A percentile compares a stretch with the other conserved stretches of the same genome.
Conservation (phyloP, 192 early-diverging fungal genomes). For the Allomyces macrogynus region DNA sequence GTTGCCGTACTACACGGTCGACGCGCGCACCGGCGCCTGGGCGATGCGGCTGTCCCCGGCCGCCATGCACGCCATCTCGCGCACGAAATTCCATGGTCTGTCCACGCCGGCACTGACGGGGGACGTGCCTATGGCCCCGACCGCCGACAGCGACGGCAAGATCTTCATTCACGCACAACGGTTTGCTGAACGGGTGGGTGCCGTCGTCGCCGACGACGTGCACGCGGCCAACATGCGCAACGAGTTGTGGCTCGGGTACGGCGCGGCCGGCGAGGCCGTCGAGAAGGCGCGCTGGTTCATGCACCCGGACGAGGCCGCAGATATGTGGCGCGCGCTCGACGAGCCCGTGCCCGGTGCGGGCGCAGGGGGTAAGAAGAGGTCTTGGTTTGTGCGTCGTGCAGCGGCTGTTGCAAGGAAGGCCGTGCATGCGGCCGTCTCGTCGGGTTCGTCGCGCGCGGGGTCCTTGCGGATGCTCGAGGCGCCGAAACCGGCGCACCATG, state of each 20-base stretch:
- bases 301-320: too few relatives aligned
- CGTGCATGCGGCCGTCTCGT: too few relatives aligned
- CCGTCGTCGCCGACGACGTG: neutral
- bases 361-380: too few relatives aligned
- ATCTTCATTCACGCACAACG: neutral
- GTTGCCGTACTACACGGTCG: conserved; percentile 10
- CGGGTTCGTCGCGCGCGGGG: too few relatives aligned
- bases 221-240: neutral
- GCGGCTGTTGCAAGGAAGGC: too few relatives aligned
- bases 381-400: too few relatives aligned
- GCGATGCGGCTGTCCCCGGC: conserved; percentile 1
- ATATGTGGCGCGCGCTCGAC: too few relatives aligned
- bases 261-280: too few relatives aligned
- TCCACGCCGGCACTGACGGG: neutral
- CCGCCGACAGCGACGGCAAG: neutral
- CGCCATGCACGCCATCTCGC: neutral
- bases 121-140: neutral
- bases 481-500: too few relatives aligned
- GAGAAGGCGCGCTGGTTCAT: too few relatives aligned
- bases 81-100: neutral
- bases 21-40: conserved; percentile 9
- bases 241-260: neutral
- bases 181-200: neutral
- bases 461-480: too few relatives aligned
- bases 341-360: too few relatives aligned